Base-by-base conservation (phyloP, 371 early-diverging fungal species). In the Mucor saturninus region DNA sequence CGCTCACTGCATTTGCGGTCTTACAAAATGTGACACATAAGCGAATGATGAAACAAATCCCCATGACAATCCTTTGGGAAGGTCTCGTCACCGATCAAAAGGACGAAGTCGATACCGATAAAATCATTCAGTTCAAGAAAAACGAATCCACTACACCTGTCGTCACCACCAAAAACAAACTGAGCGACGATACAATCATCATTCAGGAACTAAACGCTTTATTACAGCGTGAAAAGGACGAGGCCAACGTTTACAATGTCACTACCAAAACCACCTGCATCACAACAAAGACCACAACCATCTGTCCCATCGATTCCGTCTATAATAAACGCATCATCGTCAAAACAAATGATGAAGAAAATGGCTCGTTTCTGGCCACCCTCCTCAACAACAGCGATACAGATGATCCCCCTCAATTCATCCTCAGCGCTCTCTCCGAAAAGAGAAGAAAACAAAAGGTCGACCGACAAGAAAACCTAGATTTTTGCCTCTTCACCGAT, bases 1-100 rank as follows among this genome's bases (percentile, higher is more conserved):
- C 91, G 2, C 45, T 94, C 35, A 87, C 88, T 2, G 92, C 92
- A 5, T 94, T 88, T 78, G 88, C 89, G 2, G 89, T 91, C 45
- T 75, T 94, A 6, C 95, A 94, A 65, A 86, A 86, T 42, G 87
- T 91, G 14, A 93, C 90, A 9, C 83, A 83, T 51, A 75, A 83
- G 9, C 77, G 85, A 29, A 78, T 76, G 15, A 70, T 78, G 71
- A 67, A 76, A 39, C 62, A 74, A 60, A 72, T 77, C 54, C 61
- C 73, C 28, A 66, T 73, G 37, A 76, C 71, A 54, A 59, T 76
- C 4, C 32, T 83, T 2, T 83, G 81, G 72, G 75, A 80, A 42
- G 83, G 83, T 2, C 54, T 78, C 0, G 79, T 83, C 7, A 59
- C 73, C 2, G 70, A 69, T 15, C 69, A 76, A 32, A 50, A 61